These are phyloP conservation scores for Raphanus raphanistrum DNA, from an alignment of 345 rosid genomes.

Conservation along the genomic window DNA sequence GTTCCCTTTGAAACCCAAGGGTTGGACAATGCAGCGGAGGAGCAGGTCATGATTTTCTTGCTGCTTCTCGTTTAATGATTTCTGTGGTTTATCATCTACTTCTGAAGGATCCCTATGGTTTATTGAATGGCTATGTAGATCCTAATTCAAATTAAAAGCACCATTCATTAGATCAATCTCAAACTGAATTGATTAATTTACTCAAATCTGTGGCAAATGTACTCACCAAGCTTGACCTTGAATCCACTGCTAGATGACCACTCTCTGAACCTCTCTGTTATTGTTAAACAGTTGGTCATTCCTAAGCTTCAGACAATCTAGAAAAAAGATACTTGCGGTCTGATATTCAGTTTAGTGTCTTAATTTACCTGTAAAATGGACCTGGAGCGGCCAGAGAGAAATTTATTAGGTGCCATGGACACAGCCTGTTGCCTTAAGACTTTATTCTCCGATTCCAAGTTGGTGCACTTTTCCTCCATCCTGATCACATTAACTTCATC, in stretches of 20 bases:
- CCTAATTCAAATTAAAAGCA: conserved; percentile 44
- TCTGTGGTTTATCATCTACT: conserved; percentile 83
- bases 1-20: conserved; percentile 70
- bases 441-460: conserved; percentile 83
- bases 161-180: background rate
- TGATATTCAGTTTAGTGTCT: background rate
- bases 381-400: conserved; percentile 87
- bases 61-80: conserved; percentile 83
- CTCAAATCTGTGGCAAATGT: background rate
- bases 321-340: background rate
- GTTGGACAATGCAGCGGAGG: conserved; percentile 87
- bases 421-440: conserved; percentile 91
- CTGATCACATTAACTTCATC: conserved; percentile 41
- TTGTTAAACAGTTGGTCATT: background rate
- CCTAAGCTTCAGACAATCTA: background rate
- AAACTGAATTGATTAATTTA: background rate
- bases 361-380: conserved; percentile 71
- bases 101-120: conserved; percentile 62
- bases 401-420: conserved; percentile 84
- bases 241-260: conserved; percentile 59
- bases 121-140: conserved; percentile 66
- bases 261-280: conserved; percentile 70
- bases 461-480: conserved; percentile 77
- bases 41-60: conserved; percentile 95
- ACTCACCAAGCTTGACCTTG: conserved; percentile 54